Base-by-base conservation (phyloP, 208 protist genomes). In the Acanthamoeba healyi region DNA sequence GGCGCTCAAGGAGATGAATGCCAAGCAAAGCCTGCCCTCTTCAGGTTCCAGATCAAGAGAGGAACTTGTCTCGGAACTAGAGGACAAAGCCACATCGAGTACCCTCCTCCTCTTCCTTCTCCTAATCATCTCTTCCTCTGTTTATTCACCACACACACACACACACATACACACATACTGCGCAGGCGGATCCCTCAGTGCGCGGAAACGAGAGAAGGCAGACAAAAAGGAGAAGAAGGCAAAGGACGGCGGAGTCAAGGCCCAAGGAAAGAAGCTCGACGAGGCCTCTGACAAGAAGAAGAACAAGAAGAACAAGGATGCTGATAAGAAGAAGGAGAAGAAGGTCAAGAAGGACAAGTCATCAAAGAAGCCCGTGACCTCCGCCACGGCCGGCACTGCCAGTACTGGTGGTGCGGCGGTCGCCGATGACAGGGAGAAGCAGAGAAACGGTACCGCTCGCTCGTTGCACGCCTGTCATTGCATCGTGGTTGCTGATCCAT, bases 261-360 rank as follows among this genome's bases (percentile, higher is more conserved):
- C n/a, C n/a, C n/a, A n/a, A n/a, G n/a, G n/a, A n/a, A n/a, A n/a
- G 19, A 63, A 63, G 24, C 15, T 24, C 56, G 56, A 24, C 15
- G 24, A 15, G 24, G 24, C 56, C 15, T 15, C 15, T 24, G 56
- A n/a, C 61, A 70, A 74, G 51, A 91, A 91, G 56, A 91, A 91
- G 84, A 67, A 65, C 51, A 91, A 91, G 84, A 91, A 67, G 84
- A 65, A 91, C 19, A 46, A 91, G 36, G 40, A 91, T 42, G 22
- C 7, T n/a, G 40, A 91, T 7, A 38, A 91, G 38, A 91, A 91
- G 56, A 70, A 91, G 54, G 54, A 56, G 40, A 58, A 91, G 51
- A 91, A 91, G 56, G 42, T 38, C 38, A 87, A 87, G 42, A 87
- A 87, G 36, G 84, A 42, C 46, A 91, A 70, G 36, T 34, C 29